Percentiles rank a stretch among this genome's conserved stretches.
phyloP scores from a whole-genome alignment of 2,329 filamentous ascomycete genomes.

The Orbilia quercus region DNA sequence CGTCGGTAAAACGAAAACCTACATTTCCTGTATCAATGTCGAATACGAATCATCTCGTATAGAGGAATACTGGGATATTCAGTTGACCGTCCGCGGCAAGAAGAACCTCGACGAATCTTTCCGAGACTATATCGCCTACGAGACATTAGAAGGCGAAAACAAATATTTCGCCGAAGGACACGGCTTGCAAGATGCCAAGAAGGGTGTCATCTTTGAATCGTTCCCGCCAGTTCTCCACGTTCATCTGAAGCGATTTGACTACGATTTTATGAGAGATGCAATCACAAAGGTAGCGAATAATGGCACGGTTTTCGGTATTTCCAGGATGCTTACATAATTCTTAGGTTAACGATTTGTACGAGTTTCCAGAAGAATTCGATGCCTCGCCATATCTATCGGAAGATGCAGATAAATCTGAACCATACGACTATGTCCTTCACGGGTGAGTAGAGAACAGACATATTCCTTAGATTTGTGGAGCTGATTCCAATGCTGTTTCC shows the following conservation, averaged over 20 bases:
- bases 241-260: constrained; percentile 97
- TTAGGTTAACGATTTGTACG: constrained; percentile 85
- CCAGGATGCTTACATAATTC: neutral
- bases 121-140: constrained; percentile 93
- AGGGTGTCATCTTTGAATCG: constrained; percentile 95
- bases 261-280: constrained; percentile 92
- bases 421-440: constrained; percentile 92
- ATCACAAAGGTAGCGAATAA: constrained; percentile 80
- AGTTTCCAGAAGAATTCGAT: constrained; percentile 86
- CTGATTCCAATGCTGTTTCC: constrained; percentile 8
- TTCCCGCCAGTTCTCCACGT: constrained; percentile 95
- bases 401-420: constrained; percentile 84
- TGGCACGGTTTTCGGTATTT: neutral
- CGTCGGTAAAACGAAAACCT: constrained; percentile 97
- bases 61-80: constrained; percentile 99
- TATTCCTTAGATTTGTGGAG: neutral
- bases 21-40: constrained; percentile 98
- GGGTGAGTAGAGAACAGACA: constrained; percentile 62
- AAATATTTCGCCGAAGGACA: constrained; percentile 94
- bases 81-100: constrained; percentile 95
- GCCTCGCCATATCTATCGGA: constrained; percentile 87
- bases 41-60: constrained; percentile 94
- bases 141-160: constrained; percentile 97
- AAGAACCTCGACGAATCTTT: constrained; percentile 94
- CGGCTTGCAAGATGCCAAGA: constrained; percentile 94